phyloP scores from a whole-genome alignment of 495 filamentous ascomycete genomes.

The Aspergillus diversus region DNA sequence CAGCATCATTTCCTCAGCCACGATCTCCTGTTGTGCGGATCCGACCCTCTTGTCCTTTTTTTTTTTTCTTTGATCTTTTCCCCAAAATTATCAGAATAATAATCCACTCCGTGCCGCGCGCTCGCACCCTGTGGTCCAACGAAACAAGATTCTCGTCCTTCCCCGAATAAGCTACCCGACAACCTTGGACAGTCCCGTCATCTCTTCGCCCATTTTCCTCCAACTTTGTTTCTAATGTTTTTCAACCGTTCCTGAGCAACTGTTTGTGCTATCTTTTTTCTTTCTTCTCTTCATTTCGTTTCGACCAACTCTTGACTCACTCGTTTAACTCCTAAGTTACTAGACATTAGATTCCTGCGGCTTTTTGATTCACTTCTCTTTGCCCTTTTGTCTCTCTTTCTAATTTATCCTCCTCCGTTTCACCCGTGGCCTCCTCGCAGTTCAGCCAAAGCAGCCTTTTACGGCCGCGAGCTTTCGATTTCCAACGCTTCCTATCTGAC shows the following conservation, averaged over 20 bases:
- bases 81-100: slow-evolving; percentile 16
- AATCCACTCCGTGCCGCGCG: slow-evolving; percentile 21
- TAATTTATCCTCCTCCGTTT: slow-evolving; percentile 19
- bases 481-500: slow-evolving; percentile 53
- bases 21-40: slow-evolving; percentile 19
- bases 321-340: slow-evolving; percentile 30
- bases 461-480: slow-evolving; percentile 55
- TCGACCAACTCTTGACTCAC: slow-evolving; percentile 35
- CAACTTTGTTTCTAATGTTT: slow-evolving; percentile 9
- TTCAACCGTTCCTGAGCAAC: slow-evolving; percentile 16
- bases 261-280: slow-evolving; percentile 17
- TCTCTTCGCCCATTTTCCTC: slow-evolving; percentile 12
- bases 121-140: slow-evolving; percentile 12
- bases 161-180: slow-evolving; percentile 8
- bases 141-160: slow-evolving; percentile 13
- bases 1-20: slow-evolving; percentile 17
- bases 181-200: slow-evolving; percentile 1
- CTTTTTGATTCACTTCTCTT: slow-evolving; percentile 9
- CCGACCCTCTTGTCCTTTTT: slow-evolving; percentile 21
- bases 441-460: slow-evolving; percentile 52
- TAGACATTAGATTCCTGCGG: slow-evolving; percentile 23
- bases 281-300: slow-evolving; percentile 28
- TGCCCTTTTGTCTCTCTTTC: slow-evolving; percentile 26
- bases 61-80: slow-evolving; percentile 14
- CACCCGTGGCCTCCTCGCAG: slow-evolving; percentile 51